Conservation (phyloP, 768 basidiomycete species). For the Polyporus arcularius region DNA sequence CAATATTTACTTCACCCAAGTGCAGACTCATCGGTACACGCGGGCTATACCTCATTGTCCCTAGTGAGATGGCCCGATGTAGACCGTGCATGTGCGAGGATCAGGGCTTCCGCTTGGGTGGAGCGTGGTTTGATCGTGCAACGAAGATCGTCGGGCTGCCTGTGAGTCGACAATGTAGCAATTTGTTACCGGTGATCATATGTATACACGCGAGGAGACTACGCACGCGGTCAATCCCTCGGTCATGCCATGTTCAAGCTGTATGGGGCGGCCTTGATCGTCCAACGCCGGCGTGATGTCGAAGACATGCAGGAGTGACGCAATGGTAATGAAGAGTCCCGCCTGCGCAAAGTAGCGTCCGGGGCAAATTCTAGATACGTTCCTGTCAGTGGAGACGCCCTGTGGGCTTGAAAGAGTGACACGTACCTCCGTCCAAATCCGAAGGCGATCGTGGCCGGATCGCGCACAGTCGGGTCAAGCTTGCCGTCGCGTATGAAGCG, state of each 20-base stretch:
- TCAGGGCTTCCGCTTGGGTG: not conserved
- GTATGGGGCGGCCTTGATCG: slow-evolving; percentile 9
- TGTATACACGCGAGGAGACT: not conserved
- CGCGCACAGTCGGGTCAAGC: slow-evolving; percentile 7
- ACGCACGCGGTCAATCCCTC: slow-evolving; percentile 13
- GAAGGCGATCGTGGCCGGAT: slow-evolving; percentile 21
- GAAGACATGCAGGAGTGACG: slow-evolving; percentile 16
- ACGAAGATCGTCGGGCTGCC: not conserved
- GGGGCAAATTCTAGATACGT: slow-evolving; percentile 16
- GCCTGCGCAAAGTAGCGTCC: slow-evolving; percentile 15
- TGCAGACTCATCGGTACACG: too few species aligned
- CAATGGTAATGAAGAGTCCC: slow-evolving; percentile 17
- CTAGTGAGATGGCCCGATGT: too few species aligned
- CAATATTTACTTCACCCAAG: not conserved
- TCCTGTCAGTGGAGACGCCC: too few species aligned
- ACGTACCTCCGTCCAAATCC: slow-evolving; percentile 28
- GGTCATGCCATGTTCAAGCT: not conserved
- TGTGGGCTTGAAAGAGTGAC: too few species aligned
- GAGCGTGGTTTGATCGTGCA: not conserved
- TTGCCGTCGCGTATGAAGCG: slow-evolving; percentile 39
- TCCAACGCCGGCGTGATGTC: slow-evolving; percentile 13
- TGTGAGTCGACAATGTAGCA: not conserved
- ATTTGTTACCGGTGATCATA: too few species aligned
- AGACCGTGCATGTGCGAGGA: not conserved
- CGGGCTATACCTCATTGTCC: too few species aligned